Evolutionary conservation across 2,329 filamentous ascomycete species (phyloP).

Genomic region (Lasiodiplodia theobromae): DNA sequence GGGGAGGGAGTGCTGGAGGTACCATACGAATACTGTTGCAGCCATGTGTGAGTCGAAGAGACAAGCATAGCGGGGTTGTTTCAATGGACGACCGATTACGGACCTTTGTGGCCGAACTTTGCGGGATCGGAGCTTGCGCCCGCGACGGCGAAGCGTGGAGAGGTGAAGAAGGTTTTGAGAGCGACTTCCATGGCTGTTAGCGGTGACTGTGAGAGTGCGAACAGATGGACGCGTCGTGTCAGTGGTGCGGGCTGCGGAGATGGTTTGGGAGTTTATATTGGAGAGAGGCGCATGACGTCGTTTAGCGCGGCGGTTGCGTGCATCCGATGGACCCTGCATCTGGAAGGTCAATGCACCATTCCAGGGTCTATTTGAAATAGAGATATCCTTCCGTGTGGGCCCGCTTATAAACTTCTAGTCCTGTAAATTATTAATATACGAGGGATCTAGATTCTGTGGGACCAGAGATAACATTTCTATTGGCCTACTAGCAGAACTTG

Average conservation of each 20-base stretch:
- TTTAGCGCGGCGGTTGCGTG: background rate
- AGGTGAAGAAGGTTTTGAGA: slow-evolving; percentile 80
- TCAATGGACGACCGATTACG: background rate
- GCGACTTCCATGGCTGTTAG: slow-evolving; percentile 67
- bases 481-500: too few species aligned
- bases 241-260: background rate
- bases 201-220: background rate
- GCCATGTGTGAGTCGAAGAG: background rate
- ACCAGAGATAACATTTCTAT: background rate
- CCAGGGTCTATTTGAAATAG: background rate
- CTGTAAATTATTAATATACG: background rate
- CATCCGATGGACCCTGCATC: background rate
- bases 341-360: background rate
- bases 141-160: slow-evolving; percentile 82
- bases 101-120: slow-evolving; percentile 91
- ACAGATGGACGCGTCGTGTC: background rate
- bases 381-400: background rate
- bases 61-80: background rate
- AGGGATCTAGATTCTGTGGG: background rate
- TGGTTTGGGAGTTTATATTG: background rate
- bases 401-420: too few species aligned
- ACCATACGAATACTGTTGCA: slow-evolving; percentile 83
- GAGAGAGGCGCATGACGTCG: background rate
- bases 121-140: slow-evolving; percentile 83
- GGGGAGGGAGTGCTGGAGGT: slow-evolving; percentile 75